Conservation (phyloP, 495 filamentous ascomycete genomes). For the Daldinia bambusicola region DNA sequence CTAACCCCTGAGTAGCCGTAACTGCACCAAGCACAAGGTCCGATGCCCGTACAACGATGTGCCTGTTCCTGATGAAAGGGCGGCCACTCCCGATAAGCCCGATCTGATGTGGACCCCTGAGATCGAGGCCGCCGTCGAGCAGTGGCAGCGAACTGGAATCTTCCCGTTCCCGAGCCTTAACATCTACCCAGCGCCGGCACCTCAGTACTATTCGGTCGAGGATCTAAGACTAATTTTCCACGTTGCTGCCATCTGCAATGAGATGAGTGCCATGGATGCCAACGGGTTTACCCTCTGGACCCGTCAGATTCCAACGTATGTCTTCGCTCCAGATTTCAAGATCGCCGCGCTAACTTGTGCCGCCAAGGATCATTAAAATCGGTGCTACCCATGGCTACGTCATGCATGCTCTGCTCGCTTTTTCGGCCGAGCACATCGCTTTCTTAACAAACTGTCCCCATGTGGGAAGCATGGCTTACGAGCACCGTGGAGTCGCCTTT, state of each 20-base stretch:
- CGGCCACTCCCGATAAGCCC: constrained; percentile 73
- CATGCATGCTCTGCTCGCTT: constrained; percentile 89
- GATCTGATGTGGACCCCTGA: constrained; percentile 85
- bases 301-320: constrained; percentile 89
- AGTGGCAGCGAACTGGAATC: constrained; percentile 83
- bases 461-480: constrained; percentile 84
- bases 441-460: constrained; percentile 84
- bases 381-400: constrained; percentile 85
- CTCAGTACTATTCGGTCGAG: constrained; percentile 72
- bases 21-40: constrained; percentile 98
- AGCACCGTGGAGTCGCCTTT: constrained; percentile 84
- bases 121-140: constrained; percentile 80
- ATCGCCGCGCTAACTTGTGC: constrained; percentile 43
- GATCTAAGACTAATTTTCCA: constrained; percentile 93
- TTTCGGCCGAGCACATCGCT: constrained; percentile 90
- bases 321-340: constrained; percentile 21
- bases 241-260: constrained; percentile 83
- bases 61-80: constrained; percentile 70
- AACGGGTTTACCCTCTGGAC: constrained; percentile 91
- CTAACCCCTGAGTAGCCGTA: constrained; percentile 72
- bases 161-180: constrained; percentile 88
- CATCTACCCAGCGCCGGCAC: constrained; percentile 72
- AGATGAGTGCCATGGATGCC: constrained; percentile 79
- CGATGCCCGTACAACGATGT: constrained; percentile 96
- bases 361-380: constrained; percentile 80